Conservation (phyloP, 164 flowering plant species). For the Berberis thunbergii region DNA sequence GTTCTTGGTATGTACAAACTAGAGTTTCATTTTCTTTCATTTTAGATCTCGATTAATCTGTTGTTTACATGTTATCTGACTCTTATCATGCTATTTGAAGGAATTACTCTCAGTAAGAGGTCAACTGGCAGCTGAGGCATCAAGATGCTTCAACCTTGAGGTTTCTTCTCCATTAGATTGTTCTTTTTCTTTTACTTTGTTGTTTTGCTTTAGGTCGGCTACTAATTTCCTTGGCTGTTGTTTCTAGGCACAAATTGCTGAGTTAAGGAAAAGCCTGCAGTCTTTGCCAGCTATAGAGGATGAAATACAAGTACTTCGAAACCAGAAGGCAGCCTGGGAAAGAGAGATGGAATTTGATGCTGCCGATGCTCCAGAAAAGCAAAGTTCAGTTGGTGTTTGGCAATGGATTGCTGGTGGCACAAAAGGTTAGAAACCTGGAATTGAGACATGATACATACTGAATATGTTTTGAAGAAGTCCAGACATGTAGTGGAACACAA, state of each 20-base stretch:
- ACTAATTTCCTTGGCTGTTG: not conserved
- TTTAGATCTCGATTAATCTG: no score
- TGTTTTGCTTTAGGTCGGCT: not conserved
- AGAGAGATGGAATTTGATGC: slow-evolving; percentile 41
- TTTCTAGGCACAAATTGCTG: slow-evolving; percentile 77
- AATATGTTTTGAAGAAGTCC: no score
- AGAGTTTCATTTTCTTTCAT: no score
- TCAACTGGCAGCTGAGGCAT: slow-evolving; percentile 71
- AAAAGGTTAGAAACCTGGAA: slow-evolving; percentile 1
- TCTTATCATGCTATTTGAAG: slow-evolving; percentile 22
- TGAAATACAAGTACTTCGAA: slow-evolving; percentile 57
- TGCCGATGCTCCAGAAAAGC: slow-evolving; percentile 23
- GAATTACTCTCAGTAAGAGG: slow-evolving; percentile 85
- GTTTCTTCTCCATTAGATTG: slow-evolving; percentile 23
- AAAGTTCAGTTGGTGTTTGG: slow-evolving; percentile 81
- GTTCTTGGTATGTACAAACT: no score
- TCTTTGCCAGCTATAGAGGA: slow-evolving; percentile 57
- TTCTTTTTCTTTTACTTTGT: not conserved
- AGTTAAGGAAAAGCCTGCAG: slow-evolving; percentile 52
- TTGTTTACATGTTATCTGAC: not conserved
- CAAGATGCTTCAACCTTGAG: slow-evolving; percentile 92
- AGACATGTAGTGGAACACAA: not conserved
- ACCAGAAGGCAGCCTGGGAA: slow-evolving; percentile 51
- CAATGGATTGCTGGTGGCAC: slow-evolving; percentile 63
- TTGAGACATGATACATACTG: no score